These are phyloP conservation scores for Bruguiera sexangula DNA, from an alignment of 345 rosid genomes.

Conservation along the genomic window DNA sequence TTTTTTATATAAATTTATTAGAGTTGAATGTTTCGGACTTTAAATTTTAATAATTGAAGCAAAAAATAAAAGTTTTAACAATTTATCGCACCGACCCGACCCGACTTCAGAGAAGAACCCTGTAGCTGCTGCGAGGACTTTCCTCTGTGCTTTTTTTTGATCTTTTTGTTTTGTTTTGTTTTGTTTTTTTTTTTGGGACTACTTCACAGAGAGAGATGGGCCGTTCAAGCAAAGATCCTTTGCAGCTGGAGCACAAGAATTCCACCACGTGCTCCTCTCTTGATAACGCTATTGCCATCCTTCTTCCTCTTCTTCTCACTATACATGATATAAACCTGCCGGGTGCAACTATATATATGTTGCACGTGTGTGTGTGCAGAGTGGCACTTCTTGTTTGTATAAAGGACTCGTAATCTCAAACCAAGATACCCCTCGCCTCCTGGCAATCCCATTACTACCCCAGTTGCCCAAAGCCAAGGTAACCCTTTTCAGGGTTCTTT, in stretches of 20 bases:
- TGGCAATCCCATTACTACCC: conserved; percentile 38
- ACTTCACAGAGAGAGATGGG: conserved; percentile 21
- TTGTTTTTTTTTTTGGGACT: too few species aligned
- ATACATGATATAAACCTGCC: not conserved
- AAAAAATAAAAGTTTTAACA: too few species aligned
- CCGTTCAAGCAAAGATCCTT: conserved; percentile 40
- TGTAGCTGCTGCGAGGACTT: too few species aligned
- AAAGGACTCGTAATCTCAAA: conserved; percentile 18
- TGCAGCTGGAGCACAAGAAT: conserved; percentile 36
- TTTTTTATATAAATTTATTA: too few species aligned
- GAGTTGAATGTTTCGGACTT: too few species aligned
- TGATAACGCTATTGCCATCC: conserved; percentile 19
- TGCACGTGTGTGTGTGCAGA: conserved; percentile 27
- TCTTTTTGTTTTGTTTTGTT: too few species aligned
- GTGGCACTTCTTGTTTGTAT: conserved; percentile 36
- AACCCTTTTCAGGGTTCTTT: not conserved
- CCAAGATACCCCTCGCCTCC: conserved; percentile 19
- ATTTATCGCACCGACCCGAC: too few species aligned
- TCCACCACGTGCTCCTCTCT: conserved; percentile 22
- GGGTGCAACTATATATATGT: not conserved
- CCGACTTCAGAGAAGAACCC: too few species aligned
- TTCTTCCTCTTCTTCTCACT: not conserved
- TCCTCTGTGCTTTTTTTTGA: too few species aligned
- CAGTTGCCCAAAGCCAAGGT: conserved; percentile 62
- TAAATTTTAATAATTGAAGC: too few species aligned